Base-by-base conservation (phyloP, 495 filamentous ascomycete genomes). In the Cladorrhinum samala region DNA sequence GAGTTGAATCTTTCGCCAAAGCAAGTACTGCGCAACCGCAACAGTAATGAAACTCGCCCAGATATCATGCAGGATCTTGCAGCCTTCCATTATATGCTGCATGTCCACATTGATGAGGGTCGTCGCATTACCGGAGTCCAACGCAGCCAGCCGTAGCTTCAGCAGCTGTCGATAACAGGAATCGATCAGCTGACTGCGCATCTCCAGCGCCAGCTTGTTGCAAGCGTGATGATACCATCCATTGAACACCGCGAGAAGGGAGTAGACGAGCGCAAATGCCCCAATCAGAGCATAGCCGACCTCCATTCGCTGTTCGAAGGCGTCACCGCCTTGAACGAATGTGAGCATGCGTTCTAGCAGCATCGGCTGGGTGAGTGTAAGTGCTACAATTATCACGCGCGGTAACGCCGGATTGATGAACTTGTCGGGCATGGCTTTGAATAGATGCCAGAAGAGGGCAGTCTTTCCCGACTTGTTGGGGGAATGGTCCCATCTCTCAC, bases 1-100 rank as follows among this genome's bases (percentile, higher is more conserved):
- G 2, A 51, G 49, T n/a, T 51, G 49, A 21, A 51, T 51, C 49
- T 51, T 51, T 3, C 20, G 38, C 17, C 41, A 51, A 20, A 51
- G 38, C 20, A 51, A 8, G 14, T 51, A 51, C 24, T 40, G 33
- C 3, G 49, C 49, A 18, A 51, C 49, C 6, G 36, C 49, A 20
- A 51, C 49, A 30, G 49, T 51, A 9, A 51, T 19, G 4, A 51
- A 9, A 30, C 49, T 51, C 21, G 49, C 49, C 49, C 49, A 51
- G n/a, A 51, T 51, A 51, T 51, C 49, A 20, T 51, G 49, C 14
- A 51, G 21, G 7, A 51, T 51, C 38, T 42, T 51, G 49, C 49
- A 25, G 0, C 49, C 49, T 9, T 51, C 49, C 49, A 51, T 51
- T 5, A 51, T 51, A 43, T 51, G 49, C 16, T 51, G 49, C 49